A percentile compares a stretch with the other conserved stretches of the same genome.
Evolutionary conservation across 208 protist genomes (phyloP).

Genomic region (Trypanosoma avium): DNA sequence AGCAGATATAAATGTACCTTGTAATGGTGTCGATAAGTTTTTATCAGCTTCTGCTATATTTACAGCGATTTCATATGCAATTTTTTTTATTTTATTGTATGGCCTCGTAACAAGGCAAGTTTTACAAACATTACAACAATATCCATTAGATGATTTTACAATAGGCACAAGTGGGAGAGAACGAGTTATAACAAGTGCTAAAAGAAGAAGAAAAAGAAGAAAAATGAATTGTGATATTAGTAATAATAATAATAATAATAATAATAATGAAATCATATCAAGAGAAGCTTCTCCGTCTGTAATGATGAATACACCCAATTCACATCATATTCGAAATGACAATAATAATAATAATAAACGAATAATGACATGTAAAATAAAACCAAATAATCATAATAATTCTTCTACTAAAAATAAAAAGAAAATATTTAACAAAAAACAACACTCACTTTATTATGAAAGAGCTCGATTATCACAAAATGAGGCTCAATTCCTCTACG

Average conservation of each 20-base stretch:
- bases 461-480: constrained; percentile 26
- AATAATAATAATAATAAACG: too few relatives aligned
- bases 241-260: too few relatives aligned
- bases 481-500: constrained; percentile 32
- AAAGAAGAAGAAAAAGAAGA: neutral
- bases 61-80: constrained; percentile 2
- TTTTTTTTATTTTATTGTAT: constrained; percentile 25
- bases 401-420: too few relatives aligned
- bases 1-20: constrained; percentile 3
- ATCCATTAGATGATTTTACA: constrained; percentile 8
- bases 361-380: too few relatives aligned
- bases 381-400: too few relatives aligned
- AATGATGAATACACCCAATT: too few relatives aligned
- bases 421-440: neutral
- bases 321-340: too few relatives aligned
- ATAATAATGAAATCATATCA: too few relatives aligned
- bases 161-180: neutral
- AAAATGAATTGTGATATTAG: neutral
- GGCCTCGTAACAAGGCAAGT: constrained; percentile 15
- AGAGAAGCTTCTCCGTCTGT: too few relatives aligned
- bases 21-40: constrained; percentile 13
- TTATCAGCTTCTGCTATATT: constrained; percentile 10
- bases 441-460: constrained; percentile 16
- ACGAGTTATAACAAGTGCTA: too few relatives aligned
- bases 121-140: constrained; percentile 13